A percentile compares a stretch with the other conserved stretches of the same genome.
These are phyloP conservation scores for Populus hybrid DNA, from an alignment of 441 rosid genomes.

Conservation along the genomic window DNA sequence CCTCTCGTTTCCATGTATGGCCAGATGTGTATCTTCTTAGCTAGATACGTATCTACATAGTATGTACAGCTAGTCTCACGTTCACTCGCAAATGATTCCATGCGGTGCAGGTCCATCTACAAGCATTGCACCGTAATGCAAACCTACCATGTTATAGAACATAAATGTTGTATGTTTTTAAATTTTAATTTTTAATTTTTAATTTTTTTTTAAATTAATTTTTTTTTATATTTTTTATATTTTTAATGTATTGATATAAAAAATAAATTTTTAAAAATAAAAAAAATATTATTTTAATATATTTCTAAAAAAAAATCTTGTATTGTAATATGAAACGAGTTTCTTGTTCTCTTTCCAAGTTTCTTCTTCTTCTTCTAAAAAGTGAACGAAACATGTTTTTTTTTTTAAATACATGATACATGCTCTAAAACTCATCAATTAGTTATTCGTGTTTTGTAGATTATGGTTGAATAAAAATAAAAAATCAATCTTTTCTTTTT, in stretches of 20 bases:
- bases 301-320: no score
- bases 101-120: not conserved
- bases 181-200: no score
- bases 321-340: rapidly evolving
- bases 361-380: no score
- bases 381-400: rapidly evolving
- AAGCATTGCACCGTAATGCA: not conserved
- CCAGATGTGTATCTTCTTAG: not conserved
- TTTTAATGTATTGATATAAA: no score
- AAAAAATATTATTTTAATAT: no score
- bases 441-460: no score
- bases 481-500: no score
- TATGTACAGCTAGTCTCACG: not conserved
- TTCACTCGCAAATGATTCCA: not conserved
- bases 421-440: no score
- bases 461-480: not conserved
- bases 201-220: not conserved
- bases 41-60: not conserved
- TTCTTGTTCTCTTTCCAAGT: rapidly evolving
- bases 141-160: not conserved
- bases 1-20: not conserved
- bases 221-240: not conserved
- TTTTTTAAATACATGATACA: no score
- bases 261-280: no score
- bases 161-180: not conserved